phyloP scores from a whole-genome alignment of 164 flowering plant species.

The Umbellularia californica region DNA sequence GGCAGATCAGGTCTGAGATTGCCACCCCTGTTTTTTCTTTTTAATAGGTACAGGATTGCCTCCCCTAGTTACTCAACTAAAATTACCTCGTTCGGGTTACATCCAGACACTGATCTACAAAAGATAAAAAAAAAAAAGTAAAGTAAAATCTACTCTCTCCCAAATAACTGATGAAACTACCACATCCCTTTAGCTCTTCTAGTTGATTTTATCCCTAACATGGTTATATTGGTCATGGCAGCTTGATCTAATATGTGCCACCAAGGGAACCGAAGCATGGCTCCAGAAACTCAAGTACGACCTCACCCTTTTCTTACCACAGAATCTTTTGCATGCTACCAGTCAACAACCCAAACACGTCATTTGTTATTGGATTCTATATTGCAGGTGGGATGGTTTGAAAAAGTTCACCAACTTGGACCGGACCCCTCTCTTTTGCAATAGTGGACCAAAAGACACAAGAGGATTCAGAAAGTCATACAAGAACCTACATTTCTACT shows the following conservation, averaged over 20 bases:
- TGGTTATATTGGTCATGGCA: conserved; percentile 23
- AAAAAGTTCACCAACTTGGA: conserved; percentile 11
- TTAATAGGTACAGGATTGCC: too few relatives aligned
- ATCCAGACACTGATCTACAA: too few relatives aligned
- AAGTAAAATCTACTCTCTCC: too few relatives aligned
- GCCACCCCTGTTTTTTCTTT: too few relatives aligned
- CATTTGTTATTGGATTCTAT: background rate
- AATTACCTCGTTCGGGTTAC: too few relatives aligned
- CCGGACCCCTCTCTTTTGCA: conserved; percentile 21
- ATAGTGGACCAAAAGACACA: conserved; percentile 10
- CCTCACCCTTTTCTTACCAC: background rate
- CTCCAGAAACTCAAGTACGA: conserved; percentile 74
- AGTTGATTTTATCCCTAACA: background rate
- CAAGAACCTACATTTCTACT: conserved; percentile 31
- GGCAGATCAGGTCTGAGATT: too few relatives aligned
- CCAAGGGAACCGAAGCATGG: conserved; percentile 91
- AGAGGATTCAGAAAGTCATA: conserved; percentile 27
- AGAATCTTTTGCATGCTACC: background rate
- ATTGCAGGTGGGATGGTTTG: conserved; percentile 27
- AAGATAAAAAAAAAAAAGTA: too few relatives aligned
- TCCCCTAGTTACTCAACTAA: too few relatives aligned
- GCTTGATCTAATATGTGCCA: conserved; percentile 86
- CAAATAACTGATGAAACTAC: too few relatives aligned
- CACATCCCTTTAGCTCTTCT: too few relatives aligned
- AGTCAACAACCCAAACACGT: background rate